A percentile compares a stretch with the other conserved stretches of the same genome.
These are phyloP conservation scores for Boletus subcaerulescens DNA, from an alignment of 768 basidiomycete species.

Conservation along the genomic window DNA sequence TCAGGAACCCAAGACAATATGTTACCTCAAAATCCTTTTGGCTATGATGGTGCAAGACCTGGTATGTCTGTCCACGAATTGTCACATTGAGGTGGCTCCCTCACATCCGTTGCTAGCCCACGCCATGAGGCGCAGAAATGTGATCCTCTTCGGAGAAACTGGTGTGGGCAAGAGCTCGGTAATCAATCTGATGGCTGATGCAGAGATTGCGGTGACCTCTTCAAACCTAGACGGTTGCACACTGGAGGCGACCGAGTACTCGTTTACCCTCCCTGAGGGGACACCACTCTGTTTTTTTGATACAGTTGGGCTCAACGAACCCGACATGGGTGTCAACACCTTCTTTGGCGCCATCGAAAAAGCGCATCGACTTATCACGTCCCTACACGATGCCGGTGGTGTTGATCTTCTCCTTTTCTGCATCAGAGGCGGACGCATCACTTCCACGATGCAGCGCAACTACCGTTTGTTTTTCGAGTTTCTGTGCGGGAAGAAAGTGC, in stretches of 20 bases:
- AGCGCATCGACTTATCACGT: constrained; percentile 4
- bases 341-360: constrained; percentile 10
- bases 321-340: constrained; percentile 1
- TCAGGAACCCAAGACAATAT: not conserved
- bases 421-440: constrained; percentile 5
- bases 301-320: constrained; percentile 9
- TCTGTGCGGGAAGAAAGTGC: constrained; percentile 6
- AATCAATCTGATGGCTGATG: constrained; percentile 6
- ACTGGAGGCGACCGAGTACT: not conserved
- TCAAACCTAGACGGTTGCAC: not conserved
- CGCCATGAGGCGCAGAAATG: not conserved
- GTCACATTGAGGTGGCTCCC: not conserved
- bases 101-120: not conserved
- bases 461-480: constrained; percentile 16
- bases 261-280: not conserved
- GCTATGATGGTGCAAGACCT: not conserved
- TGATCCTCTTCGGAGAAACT: constrained; percentile 10
- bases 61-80: not conserved
- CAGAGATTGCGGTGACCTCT: not conserved
- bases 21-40: not conserved
- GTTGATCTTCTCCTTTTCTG: constrained; percentile 18
- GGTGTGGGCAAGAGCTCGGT: constrained; percentile 10
- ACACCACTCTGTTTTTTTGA: not conserved
- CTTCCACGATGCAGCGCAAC: constrained; percentile 1
- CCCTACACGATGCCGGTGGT: constrained; percentile 2